A percentile compares a stretch with the other conserved stretches of the same genome.
Evolutionary conservation across 306 rosid genomes (phyloP).

Genomic region (Delonix regia): DNA sequence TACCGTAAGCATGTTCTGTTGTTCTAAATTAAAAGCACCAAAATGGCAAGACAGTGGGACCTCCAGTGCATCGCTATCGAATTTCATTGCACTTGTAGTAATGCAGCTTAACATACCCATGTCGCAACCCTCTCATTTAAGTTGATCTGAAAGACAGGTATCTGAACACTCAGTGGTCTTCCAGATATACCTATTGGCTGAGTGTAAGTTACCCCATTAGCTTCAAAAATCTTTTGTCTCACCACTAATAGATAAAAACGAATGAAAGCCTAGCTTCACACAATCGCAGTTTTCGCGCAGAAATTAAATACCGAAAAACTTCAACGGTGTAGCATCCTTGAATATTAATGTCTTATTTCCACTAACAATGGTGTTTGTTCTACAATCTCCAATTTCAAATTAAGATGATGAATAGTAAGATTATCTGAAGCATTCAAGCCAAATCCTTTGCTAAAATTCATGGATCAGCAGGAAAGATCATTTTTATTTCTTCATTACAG

Average conservation of each 20-base stretch:
- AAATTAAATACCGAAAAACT: conserved; percentile 8
- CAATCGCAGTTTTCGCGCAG: neutral
- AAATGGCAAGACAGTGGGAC: neutral
- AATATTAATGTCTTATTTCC: neutral
- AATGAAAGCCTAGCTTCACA: neutral
- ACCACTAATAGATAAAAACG: neutral
- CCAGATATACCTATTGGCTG: neutral
- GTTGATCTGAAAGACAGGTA: neutral
- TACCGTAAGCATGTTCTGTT: neutral
- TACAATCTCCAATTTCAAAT: conserved; percentile 21
- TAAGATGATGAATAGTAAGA: neutral
- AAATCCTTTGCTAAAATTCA: conserved; percentile 18
- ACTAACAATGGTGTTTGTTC: neutral
- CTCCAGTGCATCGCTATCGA: neutral
- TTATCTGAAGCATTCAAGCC: conserved; percentile 14
- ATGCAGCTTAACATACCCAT: neutral
- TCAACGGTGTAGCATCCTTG: neutral
- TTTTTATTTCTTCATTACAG: neutral
- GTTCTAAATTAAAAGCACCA: neutral
- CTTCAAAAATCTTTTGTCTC: neutral
- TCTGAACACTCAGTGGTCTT: neutral
- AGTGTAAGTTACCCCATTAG: neutral
- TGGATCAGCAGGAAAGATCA: conserved; percentile 11
- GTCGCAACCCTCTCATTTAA: neutral
- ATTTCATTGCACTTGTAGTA: neutral